Base-by-base conservation (phyloP, 176 grass and related monocot species). In the Hyparrhenia diplandra region DNA sequence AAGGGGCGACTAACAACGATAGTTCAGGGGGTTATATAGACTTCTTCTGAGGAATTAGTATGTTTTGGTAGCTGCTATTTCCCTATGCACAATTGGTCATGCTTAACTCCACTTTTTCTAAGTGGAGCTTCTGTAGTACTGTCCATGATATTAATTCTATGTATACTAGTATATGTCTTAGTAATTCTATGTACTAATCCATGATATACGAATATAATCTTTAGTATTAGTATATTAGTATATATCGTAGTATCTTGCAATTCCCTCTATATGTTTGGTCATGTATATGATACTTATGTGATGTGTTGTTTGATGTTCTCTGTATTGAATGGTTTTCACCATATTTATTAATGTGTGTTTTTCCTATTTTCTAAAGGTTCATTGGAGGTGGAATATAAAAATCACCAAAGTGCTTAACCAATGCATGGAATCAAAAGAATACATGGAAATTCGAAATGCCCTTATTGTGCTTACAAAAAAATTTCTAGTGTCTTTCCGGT, bases 361-460 rank as follows among this genome's bases (percentile, higher is more conserved):
- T 69, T 76, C n/a, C 10, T 92, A 59, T 79, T 90, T 83, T 67
- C 63, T 13, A 69, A 80, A 99, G 97, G 89, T 95, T 80, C 93
- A 95, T 70, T 93, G 87, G 80, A 99, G 88, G 69, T 99, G 97
- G 97, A 99, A 91, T 84, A 74, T 67, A 91, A 96, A 84, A 84
- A 99, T 99, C 43, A 99, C 97, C 14, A 87, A 90, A 64, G 84
- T 91, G 25, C 90, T 99, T 68, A 92, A 90, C 47, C 97, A 95
- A 73, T 99, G 97, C 67, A 85, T 99, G 80, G 97, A 99, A 87
- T 99, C 97, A 74, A 95, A 84, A 80, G 97, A 99, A 88, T 99
- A 95, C 85, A 95, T 99, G 97, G 97, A 99, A 89, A 95, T 93
- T 59, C 71, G 97, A 83, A 99, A 99, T 49, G 97, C 90, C 8